Conservation (phyloP, 257 asterid genomes). For the Nyctanthes arbortristis region DNA sequence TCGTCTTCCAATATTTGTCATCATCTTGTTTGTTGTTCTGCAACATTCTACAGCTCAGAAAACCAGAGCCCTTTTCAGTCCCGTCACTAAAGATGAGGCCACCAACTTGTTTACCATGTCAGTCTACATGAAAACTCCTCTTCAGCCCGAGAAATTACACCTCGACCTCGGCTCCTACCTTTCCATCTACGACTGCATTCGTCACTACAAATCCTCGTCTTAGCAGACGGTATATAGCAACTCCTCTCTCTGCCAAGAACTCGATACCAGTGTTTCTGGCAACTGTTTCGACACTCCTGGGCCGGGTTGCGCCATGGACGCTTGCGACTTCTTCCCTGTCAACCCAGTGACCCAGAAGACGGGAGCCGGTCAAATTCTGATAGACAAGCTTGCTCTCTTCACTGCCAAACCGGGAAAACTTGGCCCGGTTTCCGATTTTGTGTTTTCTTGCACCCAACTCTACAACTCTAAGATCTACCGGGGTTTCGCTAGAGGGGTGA, state of each 20-base stretch:
- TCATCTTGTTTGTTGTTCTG: neutral
- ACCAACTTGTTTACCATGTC: slow-evolving; percentile 27
- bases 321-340: slow-evolving; percentile 24
- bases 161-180: slow-evolving; percentile 37
- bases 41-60: neutral
- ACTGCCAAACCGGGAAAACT: slow-evolving; percentile 8
- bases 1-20: neutral
- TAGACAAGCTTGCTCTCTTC: slow-evolving; percentile 32
- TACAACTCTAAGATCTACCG: slow-evolving; percentile 17
- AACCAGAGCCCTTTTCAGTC: slow-evolving; percentile 11
- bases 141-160: slow-evolving; percentile 29
- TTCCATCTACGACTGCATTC: slow-evolving; percentile 31
- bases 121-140: slow-evolving; percentile 35
- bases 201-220: slow-evolving; percentile 37
- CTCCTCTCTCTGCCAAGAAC: slow-evolving; percentile 20
- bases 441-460: slow-evolving; percentile 27
- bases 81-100: slow-evolving; percentile 27
- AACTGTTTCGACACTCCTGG: slow-evolving; percentile 28
- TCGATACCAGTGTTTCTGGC: slow-evolving; percentile 8
- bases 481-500: slow-evolving; percentile 34
- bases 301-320: slow-evolving; percentile 33
- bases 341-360: slow-evolving; percentile 33
- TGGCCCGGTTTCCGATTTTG: slow-evolving; percentile 13
- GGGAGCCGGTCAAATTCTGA: slow-evolving; percentile 13
- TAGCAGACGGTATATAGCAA: slow-evolving; percentile 30